Evolutionary conservation across 495 filamentous ascomycete genomes (phyloP), one percentile per base, ranked within the genome.

Genomic region (Parathielavia appendiculata): DNA sequence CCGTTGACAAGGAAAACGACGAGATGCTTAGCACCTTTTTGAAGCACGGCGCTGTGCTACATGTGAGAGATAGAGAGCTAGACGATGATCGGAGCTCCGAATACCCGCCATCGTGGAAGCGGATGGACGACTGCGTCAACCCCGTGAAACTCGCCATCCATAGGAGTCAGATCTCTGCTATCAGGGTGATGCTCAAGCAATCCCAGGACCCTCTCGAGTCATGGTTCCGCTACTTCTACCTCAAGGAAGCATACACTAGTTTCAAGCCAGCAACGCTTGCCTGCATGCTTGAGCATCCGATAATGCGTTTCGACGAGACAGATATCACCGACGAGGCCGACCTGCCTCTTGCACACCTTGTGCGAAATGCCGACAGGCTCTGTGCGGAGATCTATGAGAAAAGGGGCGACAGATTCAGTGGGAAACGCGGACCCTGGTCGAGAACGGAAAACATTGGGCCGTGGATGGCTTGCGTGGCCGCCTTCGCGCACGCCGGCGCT

Each of bases 391-490:
- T 3, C 17, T 13, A 5, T 13, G 5, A 30, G 3, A 30, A 30
- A 30, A 30, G 26, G 6, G 6, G 6, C 26, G 26, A 30, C 40
- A 2, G n/a, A 8, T 34, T 9, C 19, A 30, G 7, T 14, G 6
- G 38, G 36, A 49, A 58, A n/a, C 13, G 5, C 20, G 36, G 47
- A 4, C 39, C 19, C 40, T 11, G 8, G 10, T 20, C 13, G 12
- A 55, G 17, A 5, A 12, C 51, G 39, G n/a, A 44, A 1, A 13
- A 32, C 12, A 20, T 51, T 22, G n/a, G 30, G 3, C 17, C 10
- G 6, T 58, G 56, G 46, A 41, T 58, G 5, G 56, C 8, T 13
- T 58, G 48, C 11, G 19, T 58, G 16, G 46, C 56, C 10, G 56
- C 22, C 5, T 40, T 51, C 13, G 19, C 56, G 19, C 17, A 51